Evolutionary conservation across 306 rosid genomes (phyloP).

Genomic region (Fagus sylvatica): DNA sequence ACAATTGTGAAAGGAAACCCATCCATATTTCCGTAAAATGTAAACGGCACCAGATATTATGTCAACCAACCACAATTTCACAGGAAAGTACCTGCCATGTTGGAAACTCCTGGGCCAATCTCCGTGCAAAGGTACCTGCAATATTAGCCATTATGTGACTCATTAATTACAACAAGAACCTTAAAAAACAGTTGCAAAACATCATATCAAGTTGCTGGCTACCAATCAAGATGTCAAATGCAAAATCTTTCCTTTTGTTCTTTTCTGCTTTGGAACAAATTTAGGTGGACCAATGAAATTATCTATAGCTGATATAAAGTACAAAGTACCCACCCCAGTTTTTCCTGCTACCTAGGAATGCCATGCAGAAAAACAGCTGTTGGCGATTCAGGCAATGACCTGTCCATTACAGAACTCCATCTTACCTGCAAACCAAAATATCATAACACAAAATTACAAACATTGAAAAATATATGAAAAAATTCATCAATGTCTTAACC

Average conservation of each 20-base stretch:
- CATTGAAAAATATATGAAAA: not conserved
- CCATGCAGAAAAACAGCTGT: constrained; percentile 96
- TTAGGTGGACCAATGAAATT: not conserved
- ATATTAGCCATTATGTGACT: constrained; percentile 19
- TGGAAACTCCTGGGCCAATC: constrained; percentile 84
- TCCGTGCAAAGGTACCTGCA: constrained; percentile 88
- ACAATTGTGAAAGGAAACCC: not conserved
- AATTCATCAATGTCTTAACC: not conserved
- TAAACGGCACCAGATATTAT: not conserved
- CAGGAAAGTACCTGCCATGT: constrained; percentile 80
- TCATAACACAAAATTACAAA: constrained; percentile 16
- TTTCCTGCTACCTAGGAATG: constrained; percentile 83
- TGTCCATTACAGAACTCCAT: constrained; percentile 79
- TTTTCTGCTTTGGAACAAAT: not conserved
- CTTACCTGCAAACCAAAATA: constrained; percentile 56
- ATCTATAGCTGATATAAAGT: not conserved
- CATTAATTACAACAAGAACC: not conserved
- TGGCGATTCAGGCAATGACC: constrained; percentile 69
- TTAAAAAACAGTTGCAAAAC: not conserved
- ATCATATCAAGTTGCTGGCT: constrained; percentile 6
- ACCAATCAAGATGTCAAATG: not conserved
- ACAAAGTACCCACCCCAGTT: constrained; percentile 78
- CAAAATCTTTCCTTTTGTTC: not conserved
- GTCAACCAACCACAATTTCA: constrained; percentile 18
- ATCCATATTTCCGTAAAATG: not conserved